These are phyloP conservation scores for Lantana camara DNA, from an alignment of 257 asterid genomes.

Conservation along the genomic window DNA sequence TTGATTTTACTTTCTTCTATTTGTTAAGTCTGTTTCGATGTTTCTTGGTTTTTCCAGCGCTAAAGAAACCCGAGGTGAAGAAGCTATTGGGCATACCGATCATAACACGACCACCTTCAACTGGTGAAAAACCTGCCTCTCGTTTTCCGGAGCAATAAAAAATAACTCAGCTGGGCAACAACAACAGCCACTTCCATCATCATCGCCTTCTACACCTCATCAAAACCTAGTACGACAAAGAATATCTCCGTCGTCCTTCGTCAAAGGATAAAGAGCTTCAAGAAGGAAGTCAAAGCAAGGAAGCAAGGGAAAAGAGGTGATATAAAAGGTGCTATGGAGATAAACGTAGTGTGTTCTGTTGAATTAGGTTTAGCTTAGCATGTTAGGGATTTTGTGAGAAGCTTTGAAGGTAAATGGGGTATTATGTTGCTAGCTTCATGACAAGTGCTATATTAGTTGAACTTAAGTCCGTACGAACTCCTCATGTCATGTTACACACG, in stretches of 20 bases:
- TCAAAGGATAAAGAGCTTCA: slow-evolving; percentile 68
- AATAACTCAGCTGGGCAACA: slow-evolving; percentile 61
- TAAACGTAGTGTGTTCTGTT: too few relatives aligned
- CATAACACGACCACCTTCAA: slow-evolving; percentile 39
- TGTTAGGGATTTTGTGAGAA: too few relatives aligned
- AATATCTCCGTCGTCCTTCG: slow-evolving; percentile 55
- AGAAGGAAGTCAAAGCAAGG: slow-evolving; percentile 80
- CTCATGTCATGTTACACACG: too few relatives aligned
- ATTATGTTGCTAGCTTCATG: too few relatives aligned
- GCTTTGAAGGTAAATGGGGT: too few relatives aligned
- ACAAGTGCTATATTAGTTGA: too few relatives aligned
- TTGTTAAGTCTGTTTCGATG: too few relatives aligned
- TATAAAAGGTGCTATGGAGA: too few relatives aligned
- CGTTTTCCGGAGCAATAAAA: slow-evolving; percentile 59
- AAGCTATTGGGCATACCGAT: slow-evolving; percentile 69
- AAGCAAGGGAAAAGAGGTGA: slow-evolving; percentile 71
- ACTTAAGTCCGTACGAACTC: too few relatives aligned
- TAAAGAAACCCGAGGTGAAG: slow-evolving; percentile 70
- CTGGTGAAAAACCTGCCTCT: slow-evolving; percentile 43
- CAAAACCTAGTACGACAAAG: slow-evolving; percentile 43
- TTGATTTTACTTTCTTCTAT: too few relatives aligned
- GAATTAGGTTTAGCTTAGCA: too few relatives aligned
- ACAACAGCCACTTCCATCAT: slow-evolving; percentile 32
- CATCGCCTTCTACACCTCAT: slow-evolving; percentile 35
- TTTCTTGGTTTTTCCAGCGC: slow-evolving; percentile 52